Conservation (phyloP, 371 early-diverging fungal genomes). For the Mortierella sp. region DNA sequence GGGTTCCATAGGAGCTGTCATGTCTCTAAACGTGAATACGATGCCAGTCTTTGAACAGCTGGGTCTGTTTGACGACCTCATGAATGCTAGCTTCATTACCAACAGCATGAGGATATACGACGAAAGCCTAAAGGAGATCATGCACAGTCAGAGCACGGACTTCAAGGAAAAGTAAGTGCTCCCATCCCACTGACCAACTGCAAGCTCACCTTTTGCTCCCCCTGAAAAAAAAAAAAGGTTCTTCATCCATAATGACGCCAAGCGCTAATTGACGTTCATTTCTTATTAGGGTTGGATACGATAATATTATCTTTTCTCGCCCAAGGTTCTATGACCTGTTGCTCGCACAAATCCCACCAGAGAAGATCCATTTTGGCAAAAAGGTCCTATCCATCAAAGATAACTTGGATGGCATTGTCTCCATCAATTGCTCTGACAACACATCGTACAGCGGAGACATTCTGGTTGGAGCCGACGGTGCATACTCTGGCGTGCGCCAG, state of each 20-base stretch:
- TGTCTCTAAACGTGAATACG: neutral
- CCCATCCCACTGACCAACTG: no score
- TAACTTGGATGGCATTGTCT: neutral
- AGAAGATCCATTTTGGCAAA: slow-evolving; percentile 6
- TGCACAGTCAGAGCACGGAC: no score
- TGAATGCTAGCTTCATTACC: neutral
- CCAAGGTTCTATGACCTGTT: slow-evolving; percentile 7
- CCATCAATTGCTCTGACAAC: slow-evolving; percentile 14
- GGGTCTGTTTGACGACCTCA: slow-evolving; percentile 14
- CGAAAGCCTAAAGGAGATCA: neutral
- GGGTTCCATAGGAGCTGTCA: neutral
- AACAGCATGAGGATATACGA: neutral
- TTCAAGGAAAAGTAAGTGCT: no score
- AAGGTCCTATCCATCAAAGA: slow-evolving; percentile 2
- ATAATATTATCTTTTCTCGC: slow-evolving; percentile 1
- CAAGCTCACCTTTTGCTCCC: no score
- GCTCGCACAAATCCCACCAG: neutral
- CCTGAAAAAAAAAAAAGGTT: no score
- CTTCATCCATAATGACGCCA: no score
- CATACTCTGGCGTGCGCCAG: slow-evolving; percentile 20
- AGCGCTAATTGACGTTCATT: no score
- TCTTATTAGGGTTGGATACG: slow-evolving; percentile 12
- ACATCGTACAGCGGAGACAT: slow-evolving; percentile 12
- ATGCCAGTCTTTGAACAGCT: slow-evolving; percentile 13
- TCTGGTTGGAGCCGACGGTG: neutral